These are phyloP conservation scores for Besnoitia besnoiti DNA, from an alignment of 169 alveolate species.

Conservation along the genomic window DNA sequence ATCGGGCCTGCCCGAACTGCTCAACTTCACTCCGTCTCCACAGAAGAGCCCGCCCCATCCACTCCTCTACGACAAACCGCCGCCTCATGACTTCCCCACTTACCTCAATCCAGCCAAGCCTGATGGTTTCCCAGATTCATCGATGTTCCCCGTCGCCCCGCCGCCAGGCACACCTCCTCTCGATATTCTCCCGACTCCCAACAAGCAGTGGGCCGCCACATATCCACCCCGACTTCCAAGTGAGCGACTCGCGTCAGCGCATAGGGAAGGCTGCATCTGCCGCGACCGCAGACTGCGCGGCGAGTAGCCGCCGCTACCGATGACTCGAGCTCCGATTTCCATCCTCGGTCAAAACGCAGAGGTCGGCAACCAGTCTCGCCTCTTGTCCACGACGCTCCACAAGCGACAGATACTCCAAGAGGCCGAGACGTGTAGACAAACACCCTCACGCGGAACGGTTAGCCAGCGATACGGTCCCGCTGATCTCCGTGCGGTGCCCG, in stretches of 20 bases:
- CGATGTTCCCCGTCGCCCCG: background rate
- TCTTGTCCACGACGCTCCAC: too few species aligned
- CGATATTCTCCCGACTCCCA: background rate
- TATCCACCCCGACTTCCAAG: slow-evolving; percentile 69
- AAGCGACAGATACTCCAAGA: too few species aligned
- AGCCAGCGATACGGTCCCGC: too few species aligned
- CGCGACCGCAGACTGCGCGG: too few species aligned
- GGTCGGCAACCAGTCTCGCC: too few species aligned
- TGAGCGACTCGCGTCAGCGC: slow-evolving; percentile 13
- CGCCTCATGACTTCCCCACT: slow-evolving; percentile 25
- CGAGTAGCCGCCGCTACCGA: too few species aligned
- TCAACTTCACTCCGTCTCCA: background rate
- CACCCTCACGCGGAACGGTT: too few species aligned
- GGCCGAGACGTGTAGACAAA: too few species aligned
- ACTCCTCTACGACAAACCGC: background rate
- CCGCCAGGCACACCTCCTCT: background rate
- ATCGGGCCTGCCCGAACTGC: background rate
- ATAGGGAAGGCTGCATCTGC: too few species aligned
- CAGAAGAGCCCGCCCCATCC: background rate
- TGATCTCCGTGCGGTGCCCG: too few species aligned
- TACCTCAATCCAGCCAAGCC: slow-evolving; percentile 21
- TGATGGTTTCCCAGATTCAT: background rate
- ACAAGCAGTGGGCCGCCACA: slow-evolving; percentile 71
- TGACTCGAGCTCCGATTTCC: too few species aligned
- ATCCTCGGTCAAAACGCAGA: too few species aligned